A percentile compares a stretch with the other conserved stretches of the same genome.
These are phyloP conservation scores for barley (Hordeum vulgare) DNA, from an alignment of 176 grass and related monocot genomes.

Conservation along the genomic window DNA sequence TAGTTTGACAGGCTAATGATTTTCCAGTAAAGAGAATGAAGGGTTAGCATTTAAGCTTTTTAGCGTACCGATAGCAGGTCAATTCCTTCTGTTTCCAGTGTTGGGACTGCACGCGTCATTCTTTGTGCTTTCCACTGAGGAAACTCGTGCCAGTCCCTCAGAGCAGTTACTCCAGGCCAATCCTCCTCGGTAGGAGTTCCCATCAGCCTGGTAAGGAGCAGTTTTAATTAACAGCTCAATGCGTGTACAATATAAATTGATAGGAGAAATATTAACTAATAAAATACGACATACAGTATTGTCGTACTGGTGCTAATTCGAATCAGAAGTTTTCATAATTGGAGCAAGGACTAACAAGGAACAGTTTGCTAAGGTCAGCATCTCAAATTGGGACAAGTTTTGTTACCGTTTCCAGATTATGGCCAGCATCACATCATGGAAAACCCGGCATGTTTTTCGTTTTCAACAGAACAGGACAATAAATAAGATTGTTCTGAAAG, in stretches of 20 bases:
- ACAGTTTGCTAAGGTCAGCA: background rate
- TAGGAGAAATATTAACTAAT: background rate
- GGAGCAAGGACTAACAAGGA: background rate
- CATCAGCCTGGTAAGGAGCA: conserved; percentile 48
- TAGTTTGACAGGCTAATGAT: background rate
- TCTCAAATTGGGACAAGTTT: background rate
- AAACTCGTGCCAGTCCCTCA: conserved; percentile 91
- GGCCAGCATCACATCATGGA: background rate
- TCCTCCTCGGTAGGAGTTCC: conserved; percentile 80
- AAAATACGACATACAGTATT: background rate
- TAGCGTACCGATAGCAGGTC: conserved; percentile 72
- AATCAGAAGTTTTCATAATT: background rate
- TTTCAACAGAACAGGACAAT: background rate
- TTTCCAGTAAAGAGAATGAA: background rate
- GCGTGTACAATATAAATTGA: background rate
- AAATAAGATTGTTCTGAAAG: background rate
- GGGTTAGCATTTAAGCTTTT: background rate
- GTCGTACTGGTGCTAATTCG: background rate
- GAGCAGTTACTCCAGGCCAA: conserved; percentile 72
- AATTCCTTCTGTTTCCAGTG: conserved; percentile 65
- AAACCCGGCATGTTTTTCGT: background rate
- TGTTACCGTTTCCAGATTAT: background rate
- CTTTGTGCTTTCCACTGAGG: conserved; percentile 71
- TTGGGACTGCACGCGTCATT: conserved; percentile 53
- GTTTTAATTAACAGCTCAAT: background rate